phyloP scores from a whole-genome alignment of 768 basidiomycete species.

The Termitomyces sp. region DNA sequence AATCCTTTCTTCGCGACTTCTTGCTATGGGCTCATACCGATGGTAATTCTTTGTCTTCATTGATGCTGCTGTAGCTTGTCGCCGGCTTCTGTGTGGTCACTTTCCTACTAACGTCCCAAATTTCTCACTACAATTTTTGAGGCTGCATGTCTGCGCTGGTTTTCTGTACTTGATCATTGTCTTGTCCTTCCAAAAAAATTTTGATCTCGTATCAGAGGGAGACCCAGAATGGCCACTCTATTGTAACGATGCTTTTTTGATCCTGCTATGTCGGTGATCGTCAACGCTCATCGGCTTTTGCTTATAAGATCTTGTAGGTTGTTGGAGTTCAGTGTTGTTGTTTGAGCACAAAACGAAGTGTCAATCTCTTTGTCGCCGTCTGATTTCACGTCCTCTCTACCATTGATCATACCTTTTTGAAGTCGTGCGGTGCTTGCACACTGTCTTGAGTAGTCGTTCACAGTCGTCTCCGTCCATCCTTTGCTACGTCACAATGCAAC shows the following conservation, averaged over 20 bases:
- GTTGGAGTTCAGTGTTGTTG: not conserved
- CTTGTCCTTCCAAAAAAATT: not conserved
- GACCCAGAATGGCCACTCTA: not conserved
- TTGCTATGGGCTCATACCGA: not conserved
- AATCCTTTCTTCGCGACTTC: too few species aligned
- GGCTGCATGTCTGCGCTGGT: not conserved
- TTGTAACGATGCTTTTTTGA: not conserved
- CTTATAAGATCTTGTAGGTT: not conserved
- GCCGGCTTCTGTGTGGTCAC: not conserved
- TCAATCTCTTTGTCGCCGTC: not conserved
- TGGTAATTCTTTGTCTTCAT: not conserved
- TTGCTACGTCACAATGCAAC: not conserved
- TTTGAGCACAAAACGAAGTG: not conserved
- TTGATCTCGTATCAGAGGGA: not conserved
- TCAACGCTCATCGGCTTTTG: not conserved
- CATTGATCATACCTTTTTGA: not conserved
- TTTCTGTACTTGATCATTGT: not conserved
- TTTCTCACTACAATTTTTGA: not conserved
- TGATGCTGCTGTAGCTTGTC: not conserved
- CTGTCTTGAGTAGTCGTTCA: not conserved
- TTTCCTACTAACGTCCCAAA: not conserved
- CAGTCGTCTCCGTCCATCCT: not conserved
- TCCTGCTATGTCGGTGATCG: not conserved
- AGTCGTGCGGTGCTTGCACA: not conserved
- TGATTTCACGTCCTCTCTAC: not conserved